Evolutionary conservation across 2,329 filamentous ascomycete genomes (phyloP), one percentile per base, ranked within the genome.

Genomic region (Teratosphaeria epicoccoides): DNA sequence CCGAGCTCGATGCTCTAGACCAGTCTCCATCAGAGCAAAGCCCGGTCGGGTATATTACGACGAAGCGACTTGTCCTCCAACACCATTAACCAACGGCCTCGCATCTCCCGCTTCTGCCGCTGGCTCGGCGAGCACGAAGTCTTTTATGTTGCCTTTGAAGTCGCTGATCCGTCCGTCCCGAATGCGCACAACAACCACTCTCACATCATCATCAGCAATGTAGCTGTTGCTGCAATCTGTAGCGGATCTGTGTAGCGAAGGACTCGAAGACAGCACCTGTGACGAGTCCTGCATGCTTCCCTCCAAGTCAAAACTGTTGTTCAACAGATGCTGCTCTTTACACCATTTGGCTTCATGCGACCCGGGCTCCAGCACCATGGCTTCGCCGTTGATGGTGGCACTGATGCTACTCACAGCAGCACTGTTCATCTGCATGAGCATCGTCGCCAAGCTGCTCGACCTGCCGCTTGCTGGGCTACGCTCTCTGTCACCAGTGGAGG

Each of bases 141-240:
- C 91, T 61, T 85, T 81, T 4, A 97, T 88, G 12, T 83, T 81
- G n/a, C 93, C 91, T 73, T 95, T 95, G 86, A 87, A 95, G 68
- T 95, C 93, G 58, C 87, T 89, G 62, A 94, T 94, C 63, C 89
- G 79, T 47, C 93, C 89, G 66, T 90, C 87, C 61, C 78, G 80
- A 60, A 97, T 88, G 61, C 79, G 81, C 6, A 97, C 93, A 5
- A 91, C 80, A 28, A 97, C 88, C 6, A 96, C 90, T 47, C 86
- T 78, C 1, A 94, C 89, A 66, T 93, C 86, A 63, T 88, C 85
- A 2, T 85, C 87, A 33, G 84, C 85, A 43, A 95, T 80, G 68
- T 89, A 87, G 64, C 79, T 83, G 64, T 79, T 78, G 28, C 78
- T 73, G 0, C 82, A 72, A 20, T 70, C 71, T 52, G 73, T 71